A percentile compares a stretch with the other conserved stretches of the same genome.
phyloP scores from a whole-genome alignment of 1,284 basidiomycete species.

The Malassezia japonica region DNA sequence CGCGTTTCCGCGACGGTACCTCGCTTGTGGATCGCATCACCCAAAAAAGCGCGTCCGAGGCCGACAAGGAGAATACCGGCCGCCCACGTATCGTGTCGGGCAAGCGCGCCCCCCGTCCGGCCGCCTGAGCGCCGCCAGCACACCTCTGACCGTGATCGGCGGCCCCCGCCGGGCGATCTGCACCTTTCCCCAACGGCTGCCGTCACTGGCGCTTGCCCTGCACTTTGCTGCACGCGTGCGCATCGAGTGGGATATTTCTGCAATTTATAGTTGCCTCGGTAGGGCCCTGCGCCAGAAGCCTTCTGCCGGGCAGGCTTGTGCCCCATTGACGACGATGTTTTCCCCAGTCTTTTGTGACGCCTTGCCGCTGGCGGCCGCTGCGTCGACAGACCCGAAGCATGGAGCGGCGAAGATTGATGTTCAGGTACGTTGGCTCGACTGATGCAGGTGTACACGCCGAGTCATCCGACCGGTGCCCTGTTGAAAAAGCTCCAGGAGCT shows the following conservation, averaged over 20 bases:
- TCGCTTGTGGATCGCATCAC: constrained; percentile 63
- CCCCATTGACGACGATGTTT: constrained; percentile 5
- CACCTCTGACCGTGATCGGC: too few species aligned
- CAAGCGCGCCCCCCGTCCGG: not conserved
- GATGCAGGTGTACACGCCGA: constrained; percentile 11
- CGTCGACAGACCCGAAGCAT: not conserved
- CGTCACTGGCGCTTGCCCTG: constrained; percentile 21
- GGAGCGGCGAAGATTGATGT: constrained; percentile 4
- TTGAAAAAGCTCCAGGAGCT: not conserved
- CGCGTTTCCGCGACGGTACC: constrained; percentile 83
- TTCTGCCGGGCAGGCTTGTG: too few species aligned
- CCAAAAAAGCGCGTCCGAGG: constrained; percentile 11
- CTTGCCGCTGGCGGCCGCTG: not conserved
- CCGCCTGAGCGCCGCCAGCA: not conserved
- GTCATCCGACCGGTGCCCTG: not conserved
- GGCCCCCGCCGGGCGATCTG: not conserved
- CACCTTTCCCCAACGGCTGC: constrained; percentile 8
- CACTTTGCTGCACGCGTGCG: constrained; percentile 1
- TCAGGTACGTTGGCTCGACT: constrained; percentile 2
- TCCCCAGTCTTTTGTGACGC: constrained; percentile 16
- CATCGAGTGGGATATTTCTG: not conserved
- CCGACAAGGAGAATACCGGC: constrained; percentile 23
- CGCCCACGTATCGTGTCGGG: constrained; percentile 2
- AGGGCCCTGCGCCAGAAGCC: too few species aligned
- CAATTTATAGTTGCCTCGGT: not conserved